These are phyloP conservation scores for Tetrapisispora pingtungensis DNA, from an alignment of 805 yeast genomes.

Conservation along the genomic window DNA sequence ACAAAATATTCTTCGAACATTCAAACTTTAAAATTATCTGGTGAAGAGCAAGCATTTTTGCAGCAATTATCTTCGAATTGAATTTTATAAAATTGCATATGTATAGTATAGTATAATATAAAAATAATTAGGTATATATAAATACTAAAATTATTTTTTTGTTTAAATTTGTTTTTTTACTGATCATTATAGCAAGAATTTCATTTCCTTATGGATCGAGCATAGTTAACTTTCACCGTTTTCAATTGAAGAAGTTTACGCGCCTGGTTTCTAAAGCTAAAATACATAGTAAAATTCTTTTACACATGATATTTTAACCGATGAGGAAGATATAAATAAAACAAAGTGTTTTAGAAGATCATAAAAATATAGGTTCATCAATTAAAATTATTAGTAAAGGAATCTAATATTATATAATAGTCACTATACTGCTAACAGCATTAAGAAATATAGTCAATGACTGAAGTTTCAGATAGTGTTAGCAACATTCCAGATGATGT, in stretches of 20 bases:
- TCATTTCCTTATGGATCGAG: too few relatives aligned
- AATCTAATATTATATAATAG: too few relatives aligned
- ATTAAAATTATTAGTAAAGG: too few relatives aligned
- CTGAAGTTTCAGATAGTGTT: not conserved
- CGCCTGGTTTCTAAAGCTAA: not conserved
- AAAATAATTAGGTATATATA: too few relatives aligned
- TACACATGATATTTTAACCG: not conserved
- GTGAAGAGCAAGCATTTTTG: conserved; percentile 19
- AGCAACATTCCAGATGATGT: conserved; percentile 28
- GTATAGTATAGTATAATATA: not conserved
- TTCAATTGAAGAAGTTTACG: not conserved
- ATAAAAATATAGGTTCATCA: too few relatives aligned
- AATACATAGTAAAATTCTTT: too few relatives aligned
- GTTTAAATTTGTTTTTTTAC: too few relatives aligned
- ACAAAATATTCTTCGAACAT: conserved; percentile 17
- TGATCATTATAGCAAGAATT: too few relatives aligned
- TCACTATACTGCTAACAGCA: not conserved
- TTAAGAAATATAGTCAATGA: not conserved
- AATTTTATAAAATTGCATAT: not conserved
- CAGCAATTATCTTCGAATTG: conserved; percentile 15
- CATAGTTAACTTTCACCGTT: too few relatives aligned
- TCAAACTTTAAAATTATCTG: conserved; percentile 13
- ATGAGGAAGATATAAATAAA: not conserved
- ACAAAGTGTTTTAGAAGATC: not conserved
- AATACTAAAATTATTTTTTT: too few relatives aligned